Conservation (phyloP, 805 yeast genomes). For the Kazachstania taianensis region DNA sequence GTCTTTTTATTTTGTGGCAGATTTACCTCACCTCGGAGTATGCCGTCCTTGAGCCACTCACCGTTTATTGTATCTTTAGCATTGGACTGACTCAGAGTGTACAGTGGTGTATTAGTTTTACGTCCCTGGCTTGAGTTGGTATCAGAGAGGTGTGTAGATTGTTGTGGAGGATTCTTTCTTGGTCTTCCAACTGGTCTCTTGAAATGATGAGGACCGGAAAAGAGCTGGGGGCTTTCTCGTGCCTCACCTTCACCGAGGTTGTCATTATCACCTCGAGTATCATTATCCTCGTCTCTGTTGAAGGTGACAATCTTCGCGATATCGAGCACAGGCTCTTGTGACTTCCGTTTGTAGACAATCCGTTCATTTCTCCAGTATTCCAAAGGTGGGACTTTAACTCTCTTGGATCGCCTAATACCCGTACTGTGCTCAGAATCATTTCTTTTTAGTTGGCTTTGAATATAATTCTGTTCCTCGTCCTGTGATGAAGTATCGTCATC, state of each 20-base stretch:
- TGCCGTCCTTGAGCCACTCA: conserved; percentile 26
- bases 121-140: background rate
- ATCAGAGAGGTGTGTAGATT: background rate
- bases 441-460: conserved; percentile 35
- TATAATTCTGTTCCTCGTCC: conserved; percentile 74
- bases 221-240: conserved; percentile 6
- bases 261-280: conserved; percentile 10
- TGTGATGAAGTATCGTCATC: conserved; percentile 65
- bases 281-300: conserved; percentile 18
- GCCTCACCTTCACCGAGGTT: conserved; percentile 12
- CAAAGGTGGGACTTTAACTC: conserved; percentile 60
- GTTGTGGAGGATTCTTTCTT: conserved; percentile 8
- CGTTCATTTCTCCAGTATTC: conserved; percentile 82
- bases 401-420: conserved; percentile 47
- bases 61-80: conserved; percentile 16
- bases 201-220: background rate
- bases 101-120: background rate
- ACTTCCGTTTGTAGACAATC: conserved; percentile 44
- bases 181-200: conserved; percentile 23
- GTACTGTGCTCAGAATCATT: conserved; percentile 1
- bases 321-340: conserved; percentile 39
- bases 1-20: conserved; percentile 21
- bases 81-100: conserved; percentile 13
- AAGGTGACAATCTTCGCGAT: conserved; percentile 48
- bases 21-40: conserved; percentile 7